These are phyloP conservation scores for Glycine tomentella DNA, from an alignment of 306 rosid genomes.

Conservation along the genomic window DNA sequence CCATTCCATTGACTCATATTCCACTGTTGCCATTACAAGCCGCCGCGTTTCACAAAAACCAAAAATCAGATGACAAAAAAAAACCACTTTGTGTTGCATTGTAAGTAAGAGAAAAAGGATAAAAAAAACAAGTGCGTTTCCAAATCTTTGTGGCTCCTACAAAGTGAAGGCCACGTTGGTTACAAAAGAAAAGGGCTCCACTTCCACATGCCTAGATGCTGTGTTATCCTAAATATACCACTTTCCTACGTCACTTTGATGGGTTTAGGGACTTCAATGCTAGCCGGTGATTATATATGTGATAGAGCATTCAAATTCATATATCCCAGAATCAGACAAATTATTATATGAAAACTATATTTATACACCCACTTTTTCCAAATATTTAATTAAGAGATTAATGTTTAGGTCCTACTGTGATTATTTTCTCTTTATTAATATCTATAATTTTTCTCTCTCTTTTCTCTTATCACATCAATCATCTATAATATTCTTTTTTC, in stretches of 20 bases:
- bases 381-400: too few relatives aligned
- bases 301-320: not conserved
- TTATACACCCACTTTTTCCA: too few relatives aligned
- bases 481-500: too few relatives aligned
- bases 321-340: too few relatives aligned
- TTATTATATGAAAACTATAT: too few relatives aligned
- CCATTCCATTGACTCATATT: conserved; percentile 17
- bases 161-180: conserved; percentile 40
- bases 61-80: not conserved
- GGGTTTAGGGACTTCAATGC: conserved; percentile 42
- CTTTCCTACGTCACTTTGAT: conserved; percentile 49
- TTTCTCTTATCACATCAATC: too few relatives aligned
- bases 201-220: conserved; percentile 62
- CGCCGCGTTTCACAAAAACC: conserved; percentile 49
- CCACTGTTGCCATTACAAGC: conserved; percentile 26
- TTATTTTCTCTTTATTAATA: too few relatives aligned
- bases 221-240: conserved; percentile 36
- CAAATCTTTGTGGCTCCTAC: conserved; percentile 36
- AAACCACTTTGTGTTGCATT: too few relatives aligned
- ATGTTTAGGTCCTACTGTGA: too few relatives aligned
- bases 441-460: too few relatives aligned
- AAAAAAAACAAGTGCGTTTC: conserved; percentile 22
- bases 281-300: conserved; percentile 53
- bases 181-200: conserved; percentile 46
- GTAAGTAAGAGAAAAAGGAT: too few relatives aligned